Conservation (phyloP, 352 stramenopile species). For the Phytophthora pisi region DNA sequence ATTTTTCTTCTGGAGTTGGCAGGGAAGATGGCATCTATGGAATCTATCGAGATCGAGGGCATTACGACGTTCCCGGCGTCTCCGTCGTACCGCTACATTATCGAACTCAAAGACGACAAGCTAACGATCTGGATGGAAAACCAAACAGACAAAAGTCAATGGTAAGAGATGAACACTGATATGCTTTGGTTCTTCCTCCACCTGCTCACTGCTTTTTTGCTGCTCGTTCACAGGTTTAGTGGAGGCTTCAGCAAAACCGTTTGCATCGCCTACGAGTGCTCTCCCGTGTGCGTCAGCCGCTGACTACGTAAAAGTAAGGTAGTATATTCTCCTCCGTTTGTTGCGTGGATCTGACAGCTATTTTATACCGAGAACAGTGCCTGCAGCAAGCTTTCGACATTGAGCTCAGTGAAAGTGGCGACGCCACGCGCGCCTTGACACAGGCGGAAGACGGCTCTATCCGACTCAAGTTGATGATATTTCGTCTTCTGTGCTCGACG, state of each 20-base stretch:
- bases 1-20: background rate
- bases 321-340: background rate
- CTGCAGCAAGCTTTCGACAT: background rate
- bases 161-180: background rate
- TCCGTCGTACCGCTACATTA: background rate
- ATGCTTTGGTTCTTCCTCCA: too few species aligned
- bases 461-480: background rate
- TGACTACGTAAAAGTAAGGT: background rate
- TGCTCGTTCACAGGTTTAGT: background rate
- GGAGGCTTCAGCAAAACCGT: background rate
- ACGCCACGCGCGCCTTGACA: background rate
- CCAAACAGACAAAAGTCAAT: background rate
- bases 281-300: background rate
- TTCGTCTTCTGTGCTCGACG: background rate
- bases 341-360: too few species aligned
- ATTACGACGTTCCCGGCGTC: background rate
- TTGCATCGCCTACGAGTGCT: background rate
- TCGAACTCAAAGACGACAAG: background rate
- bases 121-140: background rate
- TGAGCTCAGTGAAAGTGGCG: background rate
- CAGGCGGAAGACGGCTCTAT: background rate
- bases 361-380: background rate
- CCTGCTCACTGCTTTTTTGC: background rate
- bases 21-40: background rate
- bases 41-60: background rate